Percentiles rank a stretch among this genome's conserved stretches.
Conservation (phyloP, 169 alveolate genomes). For the Blepharisma undulans region DNA sequence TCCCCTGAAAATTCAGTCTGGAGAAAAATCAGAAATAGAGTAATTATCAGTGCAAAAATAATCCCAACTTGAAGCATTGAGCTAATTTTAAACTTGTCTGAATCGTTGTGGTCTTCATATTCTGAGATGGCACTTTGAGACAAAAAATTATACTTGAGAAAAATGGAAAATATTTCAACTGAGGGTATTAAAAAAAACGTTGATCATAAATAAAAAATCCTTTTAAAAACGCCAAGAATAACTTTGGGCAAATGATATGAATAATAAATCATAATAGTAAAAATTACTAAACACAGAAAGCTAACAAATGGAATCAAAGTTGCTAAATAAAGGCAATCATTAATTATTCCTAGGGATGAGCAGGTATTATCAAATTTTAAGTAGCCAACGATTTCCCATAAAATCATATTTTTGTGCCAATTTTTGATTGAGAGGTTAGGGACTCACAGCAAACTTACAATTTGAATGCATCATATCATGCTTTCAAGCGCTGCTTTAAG, state of each 20-base stretch:
- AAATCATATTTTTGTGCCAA: not conserved
- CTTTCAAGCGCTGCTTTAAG: not conserved
- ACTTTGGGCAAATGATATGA: not conserved
- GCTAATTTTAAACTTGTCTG: not conserved
- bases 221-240: not conserved
- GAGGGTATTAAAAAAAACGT: not conserved
- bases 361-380: not conserved
- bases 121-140: not conserved
- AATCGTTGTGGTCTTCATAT: not conserved
- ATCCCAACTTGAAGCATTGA: not conserved
- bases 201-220: not conserved
- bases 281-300: not conserved
- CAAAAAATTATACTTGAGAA: not conserved
- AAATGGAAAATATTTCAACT: not conserved
- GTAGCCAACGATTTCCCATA: not conserved
- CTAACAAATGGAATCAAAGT: not conserved
- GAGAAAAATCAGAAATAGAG: not conserved
- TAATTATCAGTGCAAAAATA: not conserved
- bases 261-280: too few species aligned
- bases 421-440: not conserved
- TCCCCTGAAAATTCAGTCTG: not conserved
- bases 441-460: not conserved
- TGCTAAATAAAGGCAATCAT: not conserved
- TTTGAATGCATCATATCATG: not conserved
- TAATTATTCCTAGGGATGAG: not conserved